Evolutionary conservation across 2,329 filamentous ascomycete species (phyloP).

Genomic region (Emmonsiellopsis sp.): DNA sequence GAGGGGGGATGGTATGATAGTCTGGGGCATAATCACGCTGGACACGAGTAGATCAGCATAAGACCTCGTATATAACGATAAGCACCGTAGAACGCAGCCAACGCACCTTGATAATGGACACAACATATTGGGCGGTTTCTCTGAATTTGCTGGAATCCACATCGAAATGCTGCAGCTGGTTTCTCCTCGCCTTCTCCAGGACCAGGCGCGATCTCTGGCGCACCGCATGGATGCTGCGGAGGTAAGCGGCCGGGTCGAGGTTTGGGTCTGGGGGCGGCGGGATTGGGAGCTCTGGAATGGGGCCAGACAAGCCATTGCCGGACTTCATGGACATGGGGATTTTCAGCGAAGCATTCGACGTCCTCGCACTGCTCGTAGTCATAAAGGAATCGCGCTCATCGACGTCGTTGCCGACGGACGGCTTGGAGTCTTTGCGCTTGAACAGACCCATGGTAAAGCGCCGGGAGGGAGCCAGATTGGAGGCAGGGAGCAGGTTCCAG

Average conservation of each 20-base stretch:
- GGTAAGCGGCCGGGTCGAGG: conserved; percentile 79
- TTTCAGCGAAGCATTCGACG: conserved; percentile 39
- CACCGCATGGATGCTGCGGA: conserved; percentile 81
- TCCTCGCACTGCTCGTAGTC: conserved; percentile 34
- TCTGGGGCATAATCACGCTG: conserved; percentile 59
- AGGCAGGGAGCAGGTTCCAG: not conserved
- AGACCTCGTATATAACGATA: not conserved
- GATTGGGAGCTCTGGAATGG: conserved; percentile 67
- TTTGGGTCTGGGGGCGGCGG: conserved; percentile 79
- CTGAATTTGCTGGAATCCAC: conserved; percentile 78
- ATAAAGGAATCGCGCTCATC: conserved; percentile 31
- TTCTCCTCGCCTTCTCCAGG: conserved; percentile 64
- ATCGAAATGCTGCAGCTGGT: conserved; percentile 75
- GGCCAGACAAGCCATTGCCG: conserved; percentile 37
- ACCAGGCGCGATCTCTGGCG: conserved; percentile 68
- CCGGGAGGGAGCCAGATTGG: conserved; percentile 11
- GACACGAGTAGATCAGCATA: conserved; percentile 4
- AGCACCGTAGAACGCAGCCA: not conserved
- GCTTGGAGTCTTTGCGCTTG: conserved; percentile 37
- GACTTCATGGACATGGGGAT: conserved; percentile 38
- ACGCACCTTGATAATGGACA: conserved; percentile 84
- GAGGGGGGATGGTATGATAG: conserved; percentile 68
- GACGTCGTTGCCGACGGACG: conserved; percentile 27
- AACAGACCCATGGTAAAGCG: conserved; percentile 39
- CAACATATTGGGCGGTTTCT: conserved; percentile 76